phyloP scores from a whole-genome alignment of 768 basidiomycete species.

The Auriscalpium vulgare region DNA sequence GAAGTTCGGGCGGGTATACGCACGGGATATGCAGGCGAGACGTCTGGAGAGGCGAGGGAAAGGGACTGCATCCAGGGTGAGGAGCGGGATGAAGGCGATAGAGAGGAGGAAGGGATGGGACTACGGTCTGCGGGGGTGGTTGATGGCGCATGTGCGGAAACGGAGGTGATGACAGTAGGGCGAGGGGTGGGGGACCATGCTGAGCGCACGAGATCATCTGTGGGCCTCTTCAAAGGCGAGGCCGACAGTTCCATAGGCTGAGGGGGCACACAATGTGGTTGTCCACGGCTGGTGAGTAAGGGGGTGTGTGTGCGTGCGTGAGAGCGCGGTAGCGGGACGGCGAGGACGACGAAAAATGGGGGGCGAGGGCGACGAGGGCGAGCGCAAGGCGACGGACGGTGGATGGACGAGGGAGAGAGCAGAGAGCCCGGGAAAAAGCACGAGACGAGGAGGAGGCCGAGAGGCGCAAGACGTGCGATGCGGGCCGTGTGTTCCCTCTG shows the following conservation, averaged over 20 bases:
- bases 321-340: neutral
- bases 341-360: constrained; percentile 11
- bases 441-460: constrained; percentile 20
- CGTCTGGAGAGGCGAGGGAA: constrained; percentile 17
- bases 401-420: constrained; percentile 26
- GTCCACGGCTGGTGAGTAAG: neutral
- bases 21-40: constrained; percentile 10
- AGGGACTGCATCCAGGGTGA: constrained; percentile 26
- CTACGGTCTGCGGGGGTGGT: constrained; percentile 5
- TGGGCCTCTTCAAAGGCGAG: neutral
- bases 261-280: neutral
- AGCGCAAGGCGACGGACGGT: constrained; percentile 3
- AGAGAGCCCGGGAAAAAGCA: constrained; percentile 18
- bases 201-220: constrained; percentile 8
- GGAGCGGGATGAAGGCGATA: constrained; percentile 17
- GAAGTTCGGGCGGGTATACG: neutral
- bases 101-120: constrained; percentile 5
- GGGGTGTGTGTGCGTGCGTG: neutral
- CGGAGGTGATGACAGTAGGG: constrained; percentile 11
- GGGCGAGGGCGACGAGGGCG: neutral
- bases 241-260: constrained; percentile 12
- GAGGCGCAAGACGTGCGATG: neutral
- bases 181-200: constrained; percentile 28
- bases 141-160: constrained; percentile 1
- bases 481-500: neutral